phyloP scores from a whole-genome alignment of 306 rosid species.

The Lathyrus oleraceus region DNA sequence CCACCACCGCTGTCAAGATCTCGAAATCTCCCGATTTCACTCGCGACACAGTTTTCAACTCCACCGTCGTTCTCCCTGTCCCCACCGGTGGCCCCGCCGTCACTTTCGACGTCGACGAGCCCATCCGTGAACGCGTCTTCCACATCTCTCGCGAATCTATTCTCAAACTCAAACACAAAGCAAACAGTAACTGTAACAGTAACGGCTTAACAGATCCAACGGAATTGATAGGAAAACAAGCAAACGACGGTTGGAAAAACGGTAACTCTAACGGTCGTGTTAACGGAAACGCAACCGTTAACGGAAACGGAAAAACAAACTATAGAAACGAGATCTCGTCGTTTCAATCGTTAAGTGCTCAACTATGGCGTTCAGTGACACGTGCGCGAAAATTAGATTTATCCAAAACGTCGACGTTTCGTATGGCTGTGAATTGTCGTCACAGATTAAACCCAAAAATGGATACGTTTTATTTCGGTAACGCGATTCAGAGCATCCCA shows the following conservation, averaged over 20 bases:
- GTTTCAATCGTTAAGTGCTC: conserved; percentile 81
- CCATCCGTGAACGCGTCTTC: conserved; percentile 71
- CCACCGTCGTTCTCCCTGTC: conserved; percentile 55
- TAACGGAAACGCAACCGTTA: conserved; percentile 5
- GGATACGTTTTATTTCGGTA: conserved; percentile 76
- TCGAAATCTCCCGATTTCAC: conserved; percentile 51
- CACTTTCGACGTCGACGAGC: conserved; percentile 55
- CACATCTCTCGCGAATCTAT: conserved; percentile 58
- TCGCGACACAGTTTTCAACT: conserved; percentile 62
- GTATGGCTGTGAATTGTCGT: conserved; percentile 95
- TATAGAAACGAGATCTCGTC: conserved; percentile 60
- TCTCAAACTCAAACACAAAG: conserved; percentile 57
- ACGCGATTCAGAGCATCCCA: conserved; percentile 94
- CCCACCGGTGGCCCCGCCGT: conserved; percentile 67
- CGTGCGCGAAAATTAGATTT: conserved; percentile 60
- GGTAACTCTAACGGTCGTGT: conserved; percentile 36
- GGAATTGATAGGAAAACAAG: conserved; percentile 46
- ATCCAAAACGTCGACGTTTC: conserved; percentile 66
- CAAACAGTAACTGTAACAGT: background rate
- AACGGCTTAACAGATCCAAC: conserved; percentile 42
- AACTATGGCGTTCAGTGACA: conserved; percentile 85
- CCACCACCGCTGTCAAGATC: conserved; percentile 39
- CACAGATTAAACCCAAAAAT: conserved; percentile 69
- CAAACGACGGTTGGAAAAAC: conserved; percentile 54
- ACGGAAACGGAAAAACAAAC: conserved; percentile 17